phyloP scores from a whole-genome alignment of 768 basidiomycete species.

The Xanthoconium purpureum region DNA sequence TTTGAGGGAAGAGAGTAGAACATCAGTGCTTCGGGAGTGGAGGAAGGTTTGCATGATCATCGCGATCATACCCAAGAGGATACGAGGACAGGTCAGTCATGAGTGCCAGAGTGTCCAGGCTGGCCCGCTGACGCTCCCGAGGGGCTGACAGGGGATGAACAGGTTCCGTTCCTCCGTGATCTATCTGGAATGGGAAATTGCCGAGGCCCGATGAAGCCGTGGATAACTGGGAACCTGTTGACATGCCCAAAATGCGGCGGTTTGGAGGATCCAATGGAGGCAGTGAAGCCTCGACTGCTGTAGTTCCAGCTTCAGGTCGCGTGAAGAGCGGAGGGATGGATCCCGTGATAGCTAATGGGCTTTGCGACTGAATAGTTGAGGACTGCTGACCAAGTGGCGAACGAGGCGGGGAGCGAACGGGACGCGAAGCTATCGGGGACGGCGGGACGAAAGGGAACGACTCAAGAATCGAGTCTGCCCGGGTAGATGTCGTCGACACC shows the following conservation, averaged over 20 bases:
- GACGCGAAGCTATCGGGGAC: constrained; percentile 82
- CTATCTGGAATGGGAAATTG: constrained; percentile 86
- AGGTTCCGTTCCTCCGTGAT: constrained; percentile 48
- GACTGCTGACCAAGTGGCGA: constrained; percentile 67
- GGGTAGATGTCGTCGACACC: constrained; percentile 63
- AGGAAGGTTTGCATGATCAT: constrained; percentile 27
- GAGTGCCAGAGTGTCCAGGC: constrained; percentile 79
- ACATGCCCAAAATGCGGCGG: constrained; percentile 64
- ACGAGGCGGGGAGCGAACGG: constrained; percentile 68
- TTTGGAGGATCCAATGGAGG: constrained; percentile 42
- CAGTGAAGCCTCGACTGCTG: constrained; percentile 35
- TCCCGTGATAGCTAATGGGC: not conserved
- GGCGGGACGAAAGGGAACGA: constrained; percentile 89
- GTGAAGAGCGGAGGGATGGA: not conserved
- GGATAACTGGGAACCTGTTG: constrained; percentile 72
- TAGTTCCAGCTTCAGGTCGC: constrained; percentile 10
- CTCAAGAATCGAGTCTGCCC: constrained; percentile 81
- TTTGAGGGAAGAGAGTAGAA: not conserved
- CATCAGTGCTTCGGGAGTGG: constrained; percentile 27
- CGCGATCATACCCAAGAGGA: constrained; percentile 67
- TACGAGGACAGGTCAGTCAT: constrained; percentile 84
- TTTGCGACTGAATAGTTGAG: constrained; percentile 29
- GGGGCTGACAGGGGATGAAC: constrained; percentile 34
- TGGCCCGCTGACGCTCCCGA: constrained; percentile 62
- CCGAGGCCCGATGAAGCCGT: constrained; percentile 78